A percentile compares a stretch with the other conserved stretches of the same genome.
Conservation (phyloP, 1,284 basidiomycete genomes). For the Moesziomyces sp. region DNA sequence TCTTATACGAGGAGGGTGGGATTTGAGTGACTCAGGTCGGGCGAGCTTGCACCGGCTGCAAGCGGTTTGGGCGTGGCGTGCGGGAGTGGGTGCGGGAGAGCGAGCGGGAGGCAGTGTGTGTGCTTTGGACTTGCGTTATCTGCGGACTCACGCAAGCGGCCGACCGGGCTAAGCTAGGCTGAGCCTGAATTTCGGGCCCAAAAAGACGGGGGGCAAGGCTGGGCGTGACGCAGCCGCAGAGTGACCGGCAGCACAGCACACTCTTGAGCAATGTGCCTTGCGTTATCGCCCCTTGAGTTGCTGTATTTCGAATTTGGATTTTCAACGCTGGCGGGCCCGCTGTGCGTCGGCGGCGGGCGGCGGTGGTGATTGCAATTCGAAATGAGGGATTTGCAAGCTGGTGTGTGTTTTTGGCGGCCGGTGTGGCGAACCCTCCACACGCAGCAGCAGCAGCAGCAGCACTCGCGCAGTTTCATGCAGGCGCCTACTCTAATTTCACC, state of each 20-base stretch:
- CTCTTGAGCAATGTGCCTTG: too few relatives aligned
- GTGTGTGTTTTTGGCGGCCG: too few relatives aligned
- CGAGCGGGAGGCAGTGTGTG: not conserved
- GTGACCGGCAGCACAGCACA: too few relatives aligned
- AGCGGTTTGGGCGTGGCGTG: not conserved
- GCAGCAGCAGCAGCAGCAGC: not conserved
- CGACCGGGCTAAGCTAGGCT: not conserved
- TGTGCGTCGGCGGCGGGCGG: too few relatives aligned
- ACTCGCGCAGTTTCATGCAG: too few relatives aligned
- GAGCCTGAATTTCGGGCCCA: slow-evolving; percentile 1
- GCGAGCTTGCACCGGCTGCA: slow-evolving; percentile 16
- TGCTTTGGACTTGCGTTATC: too few relatives aligned
- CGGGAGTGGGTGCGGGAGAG: too few relatives aligned
- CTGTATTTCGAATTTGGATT: too few relatives aligned
- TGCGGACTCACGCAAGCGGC: not conserved
- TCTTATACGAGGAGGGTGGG: slow-evolving; percentile 20
- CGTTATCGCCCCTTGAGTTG: too few relatives aligned
- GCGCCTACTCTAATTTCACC: slow-evolving; percentile 3
- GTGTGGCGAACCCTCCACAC: not conserved
- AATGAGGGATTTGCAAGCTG: too few relatives aligned
- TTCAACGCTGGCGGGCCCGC: too few relatives aligned
- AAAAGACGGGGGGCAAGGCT: not conserved
- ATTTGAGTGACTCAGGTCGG: slow-evolving; percentile 39
- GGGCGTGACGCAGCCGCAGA: not conserved
- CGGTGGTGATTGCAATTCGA: too few relatives aligned